Evolutionary conservation across 2,329 filamentous ascomycete species (phyloP).

Genomic region (Bipolaris sorokiniana): DNA sequence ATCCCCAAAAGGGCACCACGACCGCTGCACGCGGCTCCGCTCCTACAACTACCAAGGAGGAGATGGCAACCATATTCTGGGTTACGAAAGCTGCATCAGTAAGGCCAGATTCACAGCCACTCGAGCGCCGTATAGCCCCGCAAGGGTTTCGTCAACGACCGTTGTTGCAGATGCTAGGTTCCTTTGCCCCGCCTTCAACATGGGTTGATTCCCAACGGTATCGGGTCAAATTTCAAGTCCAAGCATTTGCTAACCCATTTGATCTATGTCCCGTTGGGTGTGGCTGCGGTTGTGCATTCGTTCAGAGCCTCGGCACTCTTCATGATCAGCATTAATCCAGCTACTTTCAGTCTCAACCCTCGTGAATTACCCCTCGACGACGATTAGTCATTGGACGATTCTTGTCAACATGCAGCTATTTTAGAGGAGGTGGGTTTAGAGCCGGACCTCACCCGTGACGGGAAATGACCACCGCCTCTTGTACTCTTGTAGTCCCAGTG

Average conservation of each 20-base stretch:
- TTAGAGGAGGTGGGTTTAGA: constrained; percentile 20
- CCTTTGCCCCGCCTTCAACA: constrained; percentile 20
- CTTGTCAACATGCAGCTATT: constrained; percentile 24
- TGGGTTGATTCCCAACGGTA: constrained; percentile 30
- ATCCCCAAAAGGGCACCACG: constrained; percentile 28
- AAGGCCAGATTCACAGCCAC: constrained; percentile 30
- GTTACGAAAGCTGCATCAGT: constrained; percentile 35
- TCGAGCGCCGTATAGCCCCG: constrained; percentile 29
- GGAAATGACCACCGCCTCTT: constrained; percentile 1
- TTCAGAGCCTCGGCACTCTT: not conserved
- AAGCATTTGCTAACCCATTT: constrained; percentile 20
- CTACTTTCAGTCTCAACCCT: not conserved
- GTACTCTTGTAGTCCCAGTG: constrained; percentile 8
- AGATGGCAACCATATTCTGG: constrained; percentile 26
- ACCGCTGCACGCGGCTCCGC: not conserved
- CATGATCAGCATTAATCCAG: not conserved
- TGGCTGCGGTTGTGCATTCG: not conserved
- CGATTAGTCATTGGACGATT: constrained; percentile 17
- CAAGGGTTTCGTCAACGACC: constrained; percentile 23
- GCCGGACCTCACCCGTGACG: not conserved
- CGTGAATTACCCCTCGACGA: not conserved
- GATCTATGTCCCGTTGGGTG: constrained; percentile 10
- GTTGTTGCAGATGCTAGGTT: constrained; percentile 22
- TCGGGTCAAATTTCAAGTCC: constrained; percentile 21
- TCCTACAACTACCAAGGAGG: not conserved